A percentile compares a stretch with the other conserved stretches of the same genome.
Evolutionary conservation across 352 stramenopile genomes (phyloP).

Genomic region (Halophytophthora polymorphica): DNA sequence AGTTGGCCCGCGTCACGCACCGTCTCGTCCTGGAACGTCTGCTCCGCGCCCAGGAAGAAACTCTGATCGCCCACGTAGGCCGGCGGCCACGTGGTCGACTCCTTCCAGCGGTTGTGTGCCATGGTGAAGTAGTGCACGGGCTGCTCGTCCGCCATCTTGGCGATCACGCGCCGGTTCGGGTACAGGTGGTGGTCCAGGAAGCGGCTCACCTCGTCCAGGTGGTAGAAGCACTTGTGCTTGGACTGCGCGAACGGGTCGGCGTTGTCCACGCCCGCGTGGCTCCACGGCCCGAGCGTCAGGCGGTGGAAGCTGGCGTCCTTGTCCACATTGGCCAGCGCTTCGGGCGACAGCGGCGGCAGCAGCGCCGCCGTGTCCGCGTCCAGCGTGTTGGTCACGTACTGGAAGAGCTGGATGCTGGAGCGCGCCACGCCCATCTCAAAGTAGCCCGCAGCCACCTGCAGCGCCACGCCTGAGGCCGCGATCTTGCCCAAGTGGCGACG

Average conservation of each 20-base stretch:
- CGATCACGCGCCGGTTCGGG: conserved; percentile 49
- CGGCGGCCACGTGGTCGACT: conserved; percentile 57
- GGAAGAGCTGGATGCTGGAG: conserved; percentile 70
- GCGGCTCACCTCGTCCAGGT: conserved; percentile 78
- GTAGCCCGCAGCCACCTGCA: conserved; percentile 70
- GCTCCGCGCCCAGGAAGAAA: conserved; percentile 48
- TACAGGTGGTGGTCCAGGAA: conserved; percentile 86
- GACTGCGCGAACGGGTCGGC: conserved; percentile 69
- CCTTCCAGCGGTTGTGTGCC: conserved; percentile 77
- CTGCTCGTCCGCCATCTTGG: conserved; percentile 60
- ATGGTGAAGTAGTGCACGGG: conserved; percentile 82
- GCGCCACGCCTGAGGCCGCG: conserved; percentile 61
- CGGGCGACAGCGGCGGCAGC: conserved; percentile 46
- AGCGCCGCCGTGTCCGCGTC: conserved; percentile 52
- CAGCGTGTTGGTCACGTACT: conserved; percentile 79
- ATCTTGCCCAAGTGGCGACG: conserved; percentile 58
- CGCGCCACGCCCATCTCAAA: conserved; percentile 76
- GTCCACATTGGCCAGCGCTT: conserved; percentile 22
- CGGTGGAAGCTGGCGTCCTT: conserved; percentile 53
- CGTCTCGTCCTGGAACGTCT: conserved; percentile 49
- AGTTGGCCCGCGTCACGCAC: conserved; percentile 33
- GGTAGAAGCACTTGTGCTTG: conserved; percentile 85
- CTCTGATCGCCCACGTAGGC: conserved; percentile 44
- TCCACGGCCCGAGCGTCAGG: conserved; percentile 78
- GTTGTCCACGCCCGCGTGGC: conserved; percentile 80